A percentile compares a stretch with the other conserved stretches of the same genome.
phyloP scores from a whole-genome alignment of 179 eudicot genomes.

The Nepenthes alata region DNA sequence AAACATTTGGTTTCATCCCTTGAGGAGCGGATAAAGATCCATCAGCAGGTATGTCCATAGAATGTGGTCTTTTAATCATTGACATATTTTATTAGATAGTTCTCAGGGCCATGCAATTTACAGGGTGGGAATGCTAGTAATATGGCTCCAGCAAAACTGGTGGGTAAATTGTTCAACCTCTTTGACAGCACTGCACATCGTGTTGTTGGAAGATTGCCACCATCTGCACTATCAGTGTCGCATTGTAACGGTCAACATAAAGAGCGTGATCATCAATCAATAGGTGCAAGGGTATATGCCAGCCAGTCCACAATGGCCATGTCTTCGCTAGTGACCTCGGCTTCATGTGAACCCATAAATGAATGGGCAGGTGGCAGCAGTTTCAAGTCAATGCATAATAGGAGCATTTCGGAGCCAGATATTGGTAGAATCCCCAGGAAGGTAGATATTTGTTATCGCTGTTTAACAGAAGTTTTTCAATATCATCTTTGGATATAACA shows the following conservation, averaged over 20 bases:
- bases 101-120: slow-evolving; percentile 6
- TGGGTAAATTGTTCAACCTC: slow-evolving; percentile 61
- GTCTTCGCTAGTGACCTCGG: slow-evolving; percentile 61
- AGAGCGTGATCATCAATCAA: slow-evolving; percentile 38
- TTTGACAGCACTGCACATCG: slow-evolving; percentile 76
- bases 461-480: too few relatives aligned
- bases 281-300: slow-evolving; percentile 42
- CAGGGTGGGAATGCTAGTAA: slow-evolving; percentile 69
- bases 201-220: slow-evolving; percentile 81
- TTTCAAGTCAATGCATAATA: slow-evolving; percentile 32
- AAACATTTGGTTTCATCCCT: slow-evolving; percentile 48
- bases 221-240: slow-evolving; percentile 47
- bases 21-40: slow-evolving; percentile 61
- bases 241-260: slow-evolving; percentile 24
- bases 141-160: slow-evolving; percentile 52
- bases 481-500: too few relatives aligned
- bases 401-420: slow-evolving; percentile 39
- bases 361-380: slow-evolving; percentile 30
- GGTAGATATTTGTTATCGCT: slow-evolving; percentile 9
- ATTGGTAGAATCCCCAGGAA: slow-evolving; percentile 34
- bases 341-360: slow-evolving; percentile 48
- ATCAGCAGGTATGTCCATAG: slow-evolving; percentile 45
- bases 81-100: not conserved
- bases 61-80: not conserved
- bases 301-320: slow-evolving; percentile 90